phyloP scores from a whole-genome alignment of 2,329 filamentous ascomycete genomes.

The Didymellaceae sp. region DNA sequence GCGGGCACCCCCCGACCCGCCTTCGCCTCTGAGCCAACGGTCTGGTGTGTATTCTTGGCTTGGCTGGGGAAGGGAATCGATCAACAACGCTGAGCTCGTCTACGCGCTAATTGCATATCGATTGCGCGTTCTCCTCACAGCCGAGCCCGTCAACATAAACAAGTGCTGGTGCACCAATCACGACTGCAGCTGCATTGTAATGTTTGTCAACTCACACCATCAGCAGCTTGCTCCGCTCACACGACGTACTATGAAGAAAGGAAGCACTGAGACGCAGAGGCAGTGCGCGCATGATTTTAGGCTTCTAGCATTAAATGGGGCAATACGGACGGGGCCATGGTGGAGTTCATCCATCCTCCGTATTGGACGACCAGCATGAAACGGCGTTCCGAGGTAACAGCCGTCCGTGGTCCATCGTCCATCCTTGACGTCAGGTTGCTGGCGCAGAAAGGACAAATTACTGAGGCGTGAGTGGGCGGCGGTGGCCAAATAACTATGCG shows the following conservation, averaged over 20 bases:
- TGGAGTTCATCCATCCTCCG: conserved; percentile 9
- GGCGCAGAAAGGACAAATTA: conserved; percentile 5
- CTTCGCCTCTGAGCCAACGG: conserved; percentile 15
- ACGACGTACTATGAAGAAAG: not conserved
- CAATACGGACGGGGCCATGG: conserved; percentile 13
- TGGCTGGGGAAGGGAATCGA: conserved; percentile 12
- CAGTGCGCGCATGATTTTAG: conserved; percentile 13
- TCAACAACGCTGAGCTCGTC: conserved; percentile 5
- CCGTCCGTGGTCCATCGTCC: not conserved
- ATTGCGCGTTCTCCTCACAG: conserved; percentile 26
- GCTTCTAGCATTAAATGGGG: conserved; percentile 12
- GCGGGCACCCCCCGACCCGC: conserved; percentile 13
- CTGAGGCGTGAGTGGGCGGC: conserved; percentile 10
- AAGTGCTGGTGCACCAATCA: not conserved
- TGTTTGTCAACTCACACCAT: not conserved
- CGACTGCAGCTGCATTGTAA: not conserved
- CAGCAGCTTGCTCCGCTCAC: conserved; percentile 8
- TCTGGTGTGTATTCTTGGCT: not conserved
- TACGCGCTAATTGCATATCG: conserved; percentile 24
- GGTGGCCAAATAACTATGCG: conserved; percentile 8
- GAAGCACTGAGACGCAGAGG: not conserved
- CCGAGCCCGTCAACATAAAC: conserved; percentile 12
- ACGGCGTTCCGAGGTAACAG: conserved; percentile 16
- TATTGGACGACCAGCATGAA: conserved; percentile 18
- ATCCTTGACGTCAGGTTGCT: conserved; percentile 24